These are phyloP conservation scores for Boehmeria nivea DNA, from an alignment of 306 rosid species.

Conservation along the genomic window DNA sequence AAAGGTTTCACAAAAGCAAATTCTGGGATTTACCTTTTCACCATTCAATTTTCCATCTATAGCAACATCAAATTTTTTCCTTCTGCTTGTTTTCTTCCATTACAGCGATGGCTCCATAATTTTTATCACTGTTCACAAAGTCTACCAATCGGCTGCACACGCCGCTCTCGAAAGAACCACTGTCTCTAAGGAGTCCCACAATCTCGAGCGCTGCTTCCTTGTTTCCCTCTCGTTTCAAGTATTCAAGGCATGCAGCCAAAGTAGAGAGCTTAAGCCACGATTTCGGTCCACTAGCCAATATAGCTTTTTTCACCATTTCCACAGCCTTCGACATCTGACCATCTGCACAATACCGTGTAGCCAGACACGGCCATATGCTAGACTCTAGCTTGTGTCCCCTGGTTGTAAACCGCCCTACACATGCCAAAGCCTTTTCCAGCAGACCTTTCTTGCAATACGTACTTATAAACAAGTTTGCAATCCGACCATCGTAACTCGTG, in stretches of 20 bases:
- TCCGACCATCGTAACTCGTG: conserved; percentile 34
- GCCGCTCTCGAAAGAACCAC: conserved; percentile 21
- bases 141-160: conserved; percentile 16
- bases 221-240: conserved; percentile 49
- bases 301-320: conserved; percentile 43
- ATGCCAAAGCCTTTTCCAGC: conserved; percentile 47
- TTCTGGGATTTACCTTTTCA: no score
- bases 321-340: conserved; percentile 53
- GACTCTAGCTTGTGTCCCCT: conserved; percentile 38
- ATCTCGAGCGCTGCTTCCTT: conserved; percentile 43
- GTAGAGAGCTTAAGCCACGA: conserved; percentile 28
- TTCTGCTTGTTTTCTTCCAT: background rate
- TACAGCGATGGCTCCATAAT: conserved; percentile 24
- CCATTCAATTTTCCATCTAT: no score
- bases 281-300: conserved; percentile 15
- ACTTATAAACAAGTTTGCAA: conserved; percentile 48
- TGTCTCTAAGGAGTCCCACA: conserved; percentile 26
- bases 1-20: no score
- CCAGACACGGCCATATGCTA: conserved; percentile 42
- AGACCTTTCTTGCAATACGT: conserved; percentile 51
- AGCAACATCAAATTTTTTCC: no score
- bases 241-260: conserved; percentile 41
- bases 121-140: conserved; percentile 27
- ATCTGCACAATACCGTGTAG: conserved; percentile 31
- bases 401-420: conserved; percentile 34